Evolutionary conservation across 1,139 yeast genomes (phyloP), one percentile per base, ranked within the genome.

Genomic region (Nakaseomyces nivariensis): DNA sequence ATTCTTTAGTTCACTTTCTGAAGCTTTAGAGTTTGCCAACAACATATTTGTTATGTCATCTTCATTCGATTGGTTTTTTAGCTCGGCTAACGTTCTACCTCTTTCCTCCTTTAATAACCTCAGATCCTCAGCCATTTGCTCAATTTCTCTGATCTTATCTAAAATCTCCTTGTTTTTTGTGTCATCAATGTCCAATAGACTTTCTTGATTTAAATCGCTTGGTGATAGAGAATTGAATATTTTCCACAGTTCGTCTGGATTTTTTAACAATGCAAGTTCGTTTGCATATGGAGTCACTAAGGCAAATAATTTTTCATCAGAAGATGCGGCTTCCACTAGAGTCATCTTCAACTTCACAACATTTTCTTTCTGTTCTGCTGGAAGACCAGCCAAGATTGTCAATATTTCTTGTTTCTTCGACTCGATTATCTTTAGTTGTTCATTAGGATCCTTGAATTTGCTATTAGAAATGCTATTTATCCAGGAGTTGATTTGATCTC

Each of bases 21-120:
- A 67, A 34, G 76, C 72, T 49, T 78, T 77, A 56, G 81, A 79
- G 64, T 86, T 85, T 56, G 85, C 70, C 4, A 92, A 77, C 37
- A 92, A 72, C 27, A 84, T 73, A 51, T 85, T 82, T 0, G 96
- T 84, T 48, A 90, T 88, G 63, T 92, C 97, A 66, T 92, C 98
- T 24, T 77, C 74, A 59, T 84, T 95, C 41, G 87, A 82, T 49
- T 77, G 78, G 6, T 72, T 75, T 62, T 88, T 89, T 61, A 90
- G 73, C 47, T 81, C 87, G 3, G 74, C 74, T 43, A 86, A 72
- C 2, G 84, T 74, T 44, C 79, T 73, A 22, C 70, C 67, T 49
- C 95, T 79, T 60, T 85, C 92, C 33, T 76, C 71, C 58, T 73
- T 74, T 52, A 81, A 76, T 58, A 53, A 72, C 74, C 56, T 77